phyloP scores from a whole-genome alignment of 2,329 filamentous ascomycete species.

The Neospermospora avenae region DNA sequence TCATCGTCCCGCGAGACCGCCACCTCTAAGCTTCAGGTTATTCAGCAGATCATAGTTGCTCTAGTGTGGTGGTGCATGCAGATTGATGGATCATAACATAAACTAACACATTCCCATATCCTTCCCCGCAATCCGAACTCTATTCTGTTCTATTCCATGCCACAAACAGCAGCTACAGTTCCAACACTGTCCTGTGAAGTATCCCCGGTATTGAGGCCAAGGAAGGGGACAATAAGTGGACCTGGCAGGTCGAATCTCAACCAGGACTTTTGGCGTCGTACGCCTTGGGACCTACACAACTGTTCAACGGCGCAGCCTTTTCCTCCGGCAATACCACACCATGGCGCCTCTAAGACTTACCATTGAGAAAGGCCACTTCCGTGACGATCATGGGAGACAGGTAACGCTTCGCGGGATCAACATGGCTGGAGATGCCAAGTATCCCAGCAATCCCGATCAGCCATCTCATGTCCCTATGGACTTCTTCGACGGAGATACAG shows the following conservation, averaged over 20 bases:
- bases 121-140: background rate
- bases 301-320: background rate
- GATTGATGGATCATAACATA: background rate
- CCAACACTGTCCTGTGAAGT: background rate
- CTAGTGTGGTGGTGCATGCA: background rate
- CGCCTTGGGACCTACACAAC: background rate
- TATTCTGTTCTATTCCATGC: background rate
- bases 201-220: background rate
- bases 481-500: conserved; percentile 91
- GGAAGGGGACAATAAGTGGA: background rate
- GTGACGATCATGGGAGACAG: conserved; percentile 77
- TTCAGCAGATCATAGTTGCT: background rate
- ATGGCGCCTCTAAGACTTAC: conserved; percentile 77
- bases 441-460: conserved; percentile 74
- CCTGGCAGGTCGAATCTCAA: background rate
- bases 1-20: background rate
- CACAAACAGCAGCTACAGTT: too few species aligned
- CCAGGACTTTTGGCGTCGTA: background rate
- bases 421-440: conserved; percentile 85
- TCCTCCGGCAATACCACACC: conserved; percentile 2
- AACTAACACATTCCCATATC: background rate
- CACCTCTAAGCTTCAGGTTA: background rate
- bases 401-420: conserved; percentile 93
- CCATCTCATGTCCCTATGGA: conserved; percentile 73
- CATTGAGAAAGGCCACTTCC: conserved; percentile 83